phyloP scores from a whole-genome alignment of 768 basidiomycete species.

The Myochromella boudieri region DNA sequence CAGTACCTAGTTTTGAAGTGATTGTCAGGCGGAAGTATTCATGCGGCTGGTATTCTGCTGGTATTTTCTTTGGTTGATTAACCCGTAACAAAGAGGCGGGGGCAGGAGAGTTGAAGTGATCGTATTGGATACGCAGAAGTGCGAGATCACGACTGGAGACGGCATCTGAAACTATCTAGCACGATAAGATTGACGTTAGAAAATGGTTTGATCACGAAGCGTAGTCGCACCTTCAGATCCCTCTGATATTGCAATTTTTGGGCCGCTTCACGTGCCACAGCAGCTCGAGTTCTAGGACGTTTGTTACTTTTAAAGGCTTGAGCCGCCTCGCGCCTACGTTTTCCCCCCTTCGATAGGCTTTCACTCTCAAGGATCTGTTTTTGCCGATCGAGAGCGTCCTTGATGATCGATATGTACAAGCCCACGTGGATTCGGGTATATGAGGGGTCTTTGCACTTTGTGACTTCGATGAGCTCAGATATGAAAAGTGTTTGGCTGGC shows the following conservation, averaged over 20 bases:
- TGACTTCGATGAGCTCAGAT: too few species aligned
- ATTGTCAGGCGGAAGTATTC: constrained; percentile 18
- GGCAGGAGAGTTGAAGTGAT: constrained; percentile 12
- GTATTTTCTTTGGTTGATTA: neutral
- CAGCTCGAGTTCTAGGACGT: neutral
- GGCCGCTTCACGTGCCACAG: neutral
- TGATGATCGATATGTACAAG: neutral
- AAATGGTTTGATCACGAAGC: neutral
- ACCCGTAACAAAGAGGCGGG: constrained; percentile 13
- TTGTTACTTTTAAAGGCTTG: neutral
- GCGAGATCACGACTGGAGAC: constrained; percentile 1
- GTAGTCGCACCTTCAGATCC: constrained; percentile 3
- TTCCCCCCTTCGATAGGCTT: neutral
- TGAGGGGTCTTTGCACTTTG: neutral
- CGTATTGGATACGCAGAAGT: constrained; percentile 4
- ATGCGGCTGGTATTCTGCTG: neutral
- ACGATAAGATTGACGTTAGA: too few species aligned
- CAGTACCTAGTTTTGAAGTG: constrained; percentile 11
- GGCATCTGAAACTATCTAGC: too few species aligned
- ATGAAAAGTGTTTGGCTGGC: too few species aligned
- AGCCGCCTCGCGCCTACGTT: neutral
- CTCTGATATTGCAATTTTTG: neutral
- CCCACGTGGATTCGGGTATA: constrained; percentile 5
- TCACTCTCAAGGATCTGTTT: neutral
- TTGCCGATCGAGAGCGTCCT: too few species aligned